Conservation (phyloP, 805 yeast genomes). For the Kuraishia capsulata region DNA sequence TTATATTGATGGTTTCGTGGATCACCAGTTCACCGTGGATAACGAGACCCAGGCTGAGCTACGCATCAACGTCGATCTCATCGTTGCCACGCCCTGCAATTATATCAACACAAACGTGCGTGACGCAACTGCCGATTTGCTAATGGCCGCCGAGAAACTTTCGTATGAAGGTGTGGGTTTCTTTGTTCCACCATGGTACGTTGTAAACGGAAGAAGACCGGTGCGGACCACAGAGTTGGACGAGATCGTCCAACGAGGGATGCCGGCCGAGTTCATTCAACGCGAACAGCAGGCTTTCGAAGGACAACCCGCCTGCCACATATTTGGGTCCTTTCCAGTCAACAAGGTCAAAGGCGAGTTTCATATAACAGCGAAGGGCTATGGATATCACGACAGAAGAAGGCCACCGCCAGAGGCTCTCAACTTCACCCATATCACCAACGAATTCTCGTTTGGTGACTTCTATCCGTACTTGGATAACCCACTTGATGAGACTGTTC, state of each 20-base stretch:
- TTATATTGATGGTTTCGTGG: constrained; percentile 72
- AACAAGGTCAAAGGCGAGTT: constrained; percentile 81
- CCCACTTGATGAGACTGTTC: constrained; percentile 76
- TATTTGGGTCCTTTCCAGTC: constrained; percentile 76
- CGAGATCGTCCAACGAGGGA: constrained; percentile 53
- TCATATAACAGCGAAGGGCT: constrained; percentile 73
- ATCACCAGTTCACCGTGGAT: constrained; percentile 73
- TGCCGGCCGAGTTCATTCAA: constrained; percentile 52
- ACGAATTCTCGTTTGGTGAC: constrained; percentile 85
- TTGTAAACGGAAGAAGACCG: constrained; percentile 32
- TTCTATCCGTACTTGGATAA: constrained; percentile 80
- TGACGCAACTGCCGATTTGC: constrained; percentile 71
- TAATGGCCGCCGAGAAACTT: constrained; percentile 69
- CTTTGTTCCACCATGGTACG: constrained; percentile 40
- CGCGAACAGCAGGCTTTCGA: constrained; percentile 33
- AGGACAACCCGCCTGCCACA: constrained; percentile 75
- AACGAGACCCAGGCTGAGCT: constrained; percentile 45
- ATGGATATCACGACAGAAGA: constrained; percentile 46
- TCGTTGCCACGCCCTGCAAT: constrained; percentile 80
- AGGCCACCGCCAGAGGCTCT: constrained; percentile 38
- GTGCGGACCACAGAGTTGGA: constrained; percentile 56
- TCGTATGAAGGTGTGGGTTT: constrained; percentile 59
- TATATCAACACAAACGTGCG: constrained; percentile 63
- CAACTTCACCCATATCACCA: constrained; percentile 77
- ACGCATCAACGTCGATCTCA: constrained; percentile 67